These are phyloP conservation scores for Termitomyces sp. DNA, from an alignment of 768 basidiomycete genomes.

Conservation along the genomic window DNA sequence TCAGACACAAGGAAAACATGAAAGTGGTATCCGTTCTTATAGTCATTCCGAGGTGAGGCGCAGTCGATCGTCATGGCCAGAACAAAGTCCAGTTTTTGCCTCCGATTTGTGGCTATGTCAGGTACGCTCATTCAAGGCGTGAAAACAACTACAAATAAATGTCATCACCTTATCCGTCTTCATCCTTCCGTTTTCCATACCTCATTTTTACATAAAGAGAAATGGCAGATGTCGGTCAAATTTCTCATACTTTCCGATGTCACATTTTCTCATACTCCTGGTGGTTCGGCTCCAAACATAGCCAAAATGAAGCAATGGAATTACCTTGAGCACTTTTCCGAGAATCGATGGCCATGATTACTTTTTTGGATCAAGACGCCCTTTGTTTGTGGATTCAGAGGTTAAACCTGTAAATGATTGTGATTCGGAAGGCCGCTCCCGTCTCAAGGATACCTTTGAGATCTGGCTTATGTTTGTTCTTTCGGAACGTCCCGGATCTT, in stretches of 20 bases:
- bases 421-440: neutral
- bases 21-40: conserved; percentile 28
- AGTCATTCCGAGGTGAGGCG: conserved; percentile 16
- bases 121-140: conserved; percentile 2
- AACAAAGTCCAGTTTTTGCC: neutral
- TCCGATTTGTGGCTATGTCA: conserved; percentile 9
- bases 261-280: neutral
- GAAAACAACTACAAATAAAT: conserved; percentile 6
- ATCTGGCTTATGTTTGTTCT: neutral
- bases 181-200: too few species aligned
- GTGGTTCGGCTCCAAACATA: neutral
- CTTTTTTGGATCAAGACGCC: too few species aligned
- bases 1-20: conserved; percentile 23
- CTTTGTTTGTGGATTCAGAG: neutral
- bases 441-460: neutral
- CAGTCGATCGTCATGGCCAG: conserved; percentile 1
- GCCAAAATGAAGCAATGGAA: neutral
- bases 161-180: neutral
- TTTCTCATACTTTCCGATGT: neutral
- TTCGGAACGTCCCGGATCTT: too few species aligned
- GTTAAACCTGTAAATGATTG: neutral
- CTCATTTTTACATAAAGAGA: too few species aligned
- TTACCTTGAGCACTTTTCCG: neutral
- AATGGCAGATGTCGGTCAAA: too few species aligned
- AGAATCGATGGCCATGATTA: neutral